Conservation (phyloP, 305 asterid species). For the Solanum chacoense region DNA sequence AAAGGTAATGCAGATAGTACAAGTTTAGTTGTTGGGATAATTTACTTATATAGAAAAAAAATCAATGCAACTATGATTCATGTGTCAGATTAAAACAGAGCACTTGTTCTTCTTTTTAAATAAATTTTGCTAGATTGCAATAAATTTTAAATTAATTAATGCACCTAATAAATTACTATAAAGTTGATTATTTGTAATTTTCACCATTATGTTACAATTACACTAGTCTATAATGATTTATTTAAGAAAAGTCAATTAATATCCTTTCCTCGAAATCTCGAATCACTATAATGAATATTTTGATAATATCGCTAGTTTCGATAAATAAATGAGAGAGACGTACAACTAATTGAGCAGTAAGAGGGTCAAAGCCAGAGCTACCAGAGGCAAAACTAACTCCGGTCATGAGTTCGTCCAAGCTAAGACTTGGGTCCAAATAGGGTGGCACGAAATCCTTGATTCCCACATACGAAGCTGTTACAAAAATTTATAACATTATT, state of each 20-base stretch:
- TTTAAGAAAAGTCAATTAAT: not conserved
- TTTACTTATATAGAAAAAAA: not conserved
- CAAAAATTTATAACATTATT: not conserved
- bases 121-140: not conserved
- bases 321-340: constrained; percentile 1
- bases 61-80: not conserved
- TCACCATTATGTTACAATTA: not conserved
- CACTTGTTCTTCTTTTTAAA: no score
- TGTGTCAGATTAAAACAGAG: not conserved
- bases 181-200: not conserved
- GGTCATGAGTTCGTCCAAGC: constrained; percentile 41
- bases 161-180: not conserved
- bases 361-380: constrained; percentile 54
- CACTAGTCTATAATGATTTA: not conserved
- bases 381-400: constrained; percentile 82
- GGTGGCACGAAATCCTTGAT: constrained; percentile 50
- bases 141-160: no score
- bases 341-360: constrained; percentile 32
- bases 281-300: not conserved
- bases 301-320: not conserved
- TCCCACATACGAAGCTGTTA: constrained; percentile 44
- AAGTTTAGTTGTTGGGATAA: not conserved
- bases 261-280: not conserved
- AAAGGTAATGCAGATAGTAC: not conserved
- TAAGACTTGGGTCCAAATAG: constrained; percentile 55